phyloP scores from a whole-genome alignment of 2,329 filamentous ascomycete species.

The Fusarium penzigii region DNA sequence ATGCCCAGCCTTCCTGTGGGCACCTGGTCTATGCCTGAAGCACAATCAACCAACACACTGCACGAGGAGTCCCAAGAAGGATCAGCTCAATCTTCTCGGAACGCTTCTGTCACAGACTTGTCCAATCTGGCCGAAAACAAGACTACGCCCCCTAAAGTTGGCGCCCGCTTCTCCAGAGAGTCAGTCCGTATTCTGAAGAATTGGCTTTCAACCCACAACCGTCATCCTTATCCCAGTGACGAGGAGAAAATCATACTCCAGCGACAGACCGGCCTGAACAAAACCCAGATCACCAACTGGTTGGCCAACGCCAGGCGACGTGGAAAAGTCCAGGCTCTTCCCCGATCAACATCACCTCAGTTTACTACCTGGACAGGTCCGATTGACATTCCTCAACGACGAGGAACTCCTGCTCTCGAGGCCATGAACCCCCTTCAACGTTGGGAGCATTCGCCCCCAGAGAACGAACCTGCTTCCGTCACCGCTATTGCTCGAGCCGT shows the following conservation, averaged over 20 bases:
- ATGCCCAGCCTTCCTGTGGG: constrained; percentile 45
- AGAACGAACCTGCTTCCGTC: constrained; percentile 62
- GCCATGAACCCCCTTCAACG: constrained; percentile 58
- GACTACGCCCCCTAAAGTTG: constrained; percentile 55
- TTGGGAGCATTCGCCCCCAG: constrained; percentile 60
- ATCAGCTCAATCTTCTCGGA: constrained; percentile 25
- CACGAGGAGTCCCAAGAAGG: constrained; percentile 29
- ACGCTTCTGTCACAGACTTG: constrained; percentile 31
- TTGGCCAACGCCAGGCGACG: constrained; percentile 84
- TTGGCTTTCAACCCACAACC: constrained; percentile 78
- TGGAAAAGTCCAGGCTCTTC: constrained; percentile 68
- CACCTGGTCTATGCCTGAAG: constrained; percentile 47
- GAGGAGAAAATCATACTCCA: constrained; percentile 82
- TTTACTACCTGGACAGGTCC: constrained; percentile 60
- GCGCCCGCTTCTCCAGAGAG: constrained; percentile 76
- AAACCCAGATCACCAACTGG: constrained; percentile 88
- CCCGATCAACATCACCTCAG: constrained; percentile 69
- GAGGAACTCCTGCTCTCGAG: constrained; percentile 55
- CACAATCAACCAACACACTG: constrained; percentile 41
- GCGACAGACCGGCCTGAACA: constrained; percentile 75
- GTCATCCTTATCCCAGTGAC: constrained; percentile 86
- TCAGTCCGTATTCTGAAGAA: constrained; percentile 79
- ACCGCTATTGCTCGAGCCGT: constrained; percentile 60
- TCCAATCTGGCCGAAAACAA: constrained; percentile 29
- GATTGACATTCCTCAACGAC: constrained; percentile 71